Base-by-base conservation (phyloP, 345 rosid genomes). In the Jatropha curcas region DNA sequence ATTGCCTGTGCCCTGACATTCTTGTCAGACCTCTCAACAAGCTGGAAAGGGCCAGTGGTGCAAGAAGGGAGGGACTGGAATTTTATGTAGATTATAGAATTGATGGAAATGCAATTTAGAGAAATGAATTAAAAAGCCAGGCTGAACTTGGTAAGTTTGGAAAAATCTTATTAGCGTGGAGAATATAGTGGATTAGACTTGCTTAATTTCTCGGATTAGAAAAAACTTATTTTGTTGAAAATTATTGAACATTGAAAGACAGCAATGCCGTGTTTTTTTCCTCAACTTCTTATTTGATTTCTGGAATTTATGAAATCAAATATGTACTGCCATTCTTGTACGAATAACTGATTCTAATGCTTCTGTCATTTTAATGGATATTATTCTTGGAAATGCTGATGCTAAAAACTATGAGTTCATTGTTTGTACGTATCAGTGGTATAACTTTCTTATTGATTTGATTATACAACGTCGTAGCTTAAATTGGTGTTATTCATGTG, bases 401-500 rank as follows among this genome's bases (percentile, higher is more conserved):
- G 50, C 51, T 27, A 35, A 27, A 25, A 67, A 24, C 35, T 61
- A 27, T 5, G 19, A 8, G 28, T 43, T 58, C 5, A 62, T 5
- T 16, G 28, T n/a, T 24, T 34, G 31, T 20, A n/a, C n/a, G 7
- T 34, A 9, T 46, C 43, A 46, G 33, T 2, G 34, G 35, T 51
- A 24, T n/a, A 33, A 41, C 34, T 57, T 45, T n/a, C 51, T 50
- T 61, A 41, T 28, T 34, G 12, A 39, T 70, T 68, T 46, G 7
- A 11, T 41, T 48, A 12, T 34, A 14, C 39, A 33, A 34, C 22
- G 61, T 63, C 60, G 28, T 30, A 68, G 76, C 68, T 84, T 72
- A 63, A 70, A 59, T 7, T 73, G 20, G 22, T 67, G 57, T 46
- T 41, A 57, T 73, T 60, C n/a, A 4, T 81, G 60, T 71, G 34